Evolutionary conservation across 768 basidiomycete genomes (phyloP), one percentile per base, ranked within the genome.

Genomic region (Panus rudis): DNA sequence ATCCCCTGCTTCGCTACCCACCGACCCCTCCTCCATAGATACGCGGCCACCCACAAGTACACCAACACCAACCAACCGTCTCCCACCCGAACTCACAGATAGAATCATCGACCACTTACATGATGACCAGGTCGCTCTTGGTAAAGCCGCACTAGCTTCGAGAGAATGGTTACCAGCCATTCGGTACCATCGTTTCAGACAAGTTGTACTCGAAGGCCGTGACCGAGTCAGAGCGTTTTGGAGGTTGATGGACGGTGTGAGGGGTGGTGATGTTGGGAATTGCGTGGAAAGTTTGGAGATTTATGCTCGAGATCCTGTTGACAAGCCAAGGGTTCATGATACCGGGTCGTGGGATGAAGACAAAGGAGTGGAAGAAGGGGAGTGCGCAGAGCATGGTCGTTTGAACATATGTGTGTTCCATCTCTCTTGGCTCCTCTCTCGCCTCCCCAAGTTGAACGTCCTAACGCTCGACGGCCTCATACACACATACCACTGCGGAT

Each of bases 391-490:
- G n/a, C n/a, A n/a, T n/a, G n/a, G n/a, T n/a, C n/a, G n/a, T n/a
- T n/a, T n/a, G n/a, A n/a, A n/a, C n/a, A n/a, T n/a, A n/a, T n/a
- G n/a, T n/a, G n/a, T n/a, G n/a, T n/a, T n/a, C n/a, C n/a, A n/a
- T n/a, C n/a, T n/a, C n/a, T n/a, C n/a, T n/a, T n/a, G n/a, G n/a
- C 14, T 26, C 2, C 47, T 49, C 24, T 31, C 47, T 8, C 37
- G 32, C 16, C 42, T 49, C 19, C 42, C 43, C 10, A 22, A 22
- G 17, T 19, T 49, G 8, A 5, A 21, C 19, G 3, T 30, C 5
- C 38, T 49, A 42, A 49, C 31, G 3, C 43, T 49, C 24, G 38
- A 49, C 32, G 47, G 47, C 6, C 47, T 49, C n/a, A n/a, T n/a
- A n/a, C n/a, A n/a, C n/a, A n/a, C n/a, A n/a, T n/a, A n/a, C n/a